Evolutionary conservation across 2,329 filamentous ascomycete species (phyloP), one percentile per base, ranked within the genome.

Genomic region (Sporothrix globosa): DNA sequence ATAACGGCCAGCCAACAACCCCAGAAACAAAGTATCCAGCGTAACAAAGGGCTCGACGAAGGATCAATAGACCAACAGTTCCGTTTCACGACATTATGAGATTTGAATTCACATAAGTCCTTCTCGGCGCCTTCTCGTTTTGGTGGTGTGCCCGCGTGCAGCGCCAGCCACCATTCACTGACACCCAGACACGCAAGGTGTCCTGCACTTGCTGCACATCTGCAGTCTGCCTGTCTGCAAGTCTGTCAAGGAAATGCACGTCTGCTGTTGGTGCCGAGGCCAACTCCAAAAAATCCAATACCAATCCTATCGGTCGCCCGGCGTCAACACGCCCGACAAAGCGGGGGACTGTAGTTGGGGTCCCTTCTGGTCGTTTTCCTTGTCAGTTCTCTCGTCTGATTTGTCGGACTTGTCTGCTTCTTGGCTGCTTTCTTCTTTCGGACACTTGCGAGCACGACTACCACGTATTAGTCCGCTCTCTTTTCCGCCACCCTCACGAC

Each of bases 261-360:
- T 30, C 24, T 63, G 41, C 13, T 44, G 19, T 14, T 9, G 14
- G 17, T n/a, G 39, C 58, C 58, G 58, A 63, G 58, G 58, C 58
- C 58, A 13, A 24, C 39, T 21, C 34, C 6, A 48, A 48, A 48
- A 48, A 48, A 48, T 2, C 58, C 39, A 61, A 17, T 58, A 27
- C 58, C 58, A 24, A 24, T 61, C n/a, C 58, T 60, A 2, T 27
- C 5, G 58, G 58, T 19, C 41, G n/a, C 46, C 58, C 41, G 60
- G 13, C 30, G 60, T 63, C 60, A 63, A 61, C 56, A 61, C 48
- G 21, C 24, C 30, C 30, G 53, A 30, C n/a, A 63, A 30, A 46
- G 60, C 39, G 60, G 41, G 58, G 60, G 41, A 13, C 34, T 34
- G 34, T 6, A 4, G 34, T 34, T 34, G 3, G 34, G 34, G 13